Conservation (phyloP, 257 asterid genomes). For the Fraxinus quadrangulata region DNA sequence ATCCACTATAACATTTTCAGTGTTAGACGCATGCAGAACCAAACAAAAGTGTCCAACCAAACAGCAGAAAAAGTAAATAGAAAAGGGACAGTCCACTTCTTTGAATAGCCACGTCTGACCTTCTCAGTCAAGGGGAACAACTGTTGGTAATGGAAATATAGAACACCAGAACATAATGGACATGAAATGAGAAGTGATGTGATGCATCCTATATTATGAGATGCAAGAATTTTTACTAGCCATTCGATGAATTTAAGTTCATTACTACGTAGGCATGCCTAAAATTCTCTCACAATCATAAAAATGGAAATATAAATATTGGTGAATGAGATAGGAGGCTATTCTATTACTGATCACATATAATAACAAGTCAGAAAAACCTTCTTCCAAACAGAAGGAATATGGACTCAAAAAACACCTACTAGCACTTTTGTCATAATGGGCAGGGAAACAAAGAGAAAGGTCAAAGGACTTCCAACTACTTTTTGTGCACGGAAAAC, state of each 20-base stretch:
- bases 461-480: not conserved
- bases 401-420: not conserved
- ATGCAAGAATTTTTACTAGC: not conserved
- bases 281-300: not conserved
- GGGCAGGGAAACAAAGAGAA: not conserved
- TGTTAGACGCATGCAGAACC: not conserved
- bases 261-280: not conserved
- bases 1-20: not conserved
- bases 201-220: not conserved
- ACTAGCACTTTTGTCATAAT: not conserved
- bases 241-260: not conserved
- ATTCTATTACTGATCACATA: not conserved
- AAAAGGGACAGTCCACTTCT: too few relatives aligned
- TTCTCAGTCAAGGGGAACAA: not conserved
- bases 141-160: not conserved
- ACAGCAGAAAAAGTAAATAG: too few relatives aligned
- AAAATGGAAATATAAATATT: too few relatives aligned
- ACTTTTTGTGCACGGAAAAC: constrained; percentile 10
- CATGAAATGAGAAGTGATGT: not conserved
- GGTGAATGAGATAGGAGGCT: too few relatives aligned
- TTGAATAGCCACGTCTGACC: not conserved
- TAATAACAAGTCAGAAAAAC: not conserved
- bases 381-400: not conserved
- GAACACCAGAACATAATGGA: not conserved
- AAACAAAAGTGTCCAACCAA: too few relatives aligned